A percentile compares a stretch with the other conserved stretches of the same genome.
Conservation (phyloP, 2,329 filamentous ascomycete species). For the Rhynchosporium graminicola region DNA sequence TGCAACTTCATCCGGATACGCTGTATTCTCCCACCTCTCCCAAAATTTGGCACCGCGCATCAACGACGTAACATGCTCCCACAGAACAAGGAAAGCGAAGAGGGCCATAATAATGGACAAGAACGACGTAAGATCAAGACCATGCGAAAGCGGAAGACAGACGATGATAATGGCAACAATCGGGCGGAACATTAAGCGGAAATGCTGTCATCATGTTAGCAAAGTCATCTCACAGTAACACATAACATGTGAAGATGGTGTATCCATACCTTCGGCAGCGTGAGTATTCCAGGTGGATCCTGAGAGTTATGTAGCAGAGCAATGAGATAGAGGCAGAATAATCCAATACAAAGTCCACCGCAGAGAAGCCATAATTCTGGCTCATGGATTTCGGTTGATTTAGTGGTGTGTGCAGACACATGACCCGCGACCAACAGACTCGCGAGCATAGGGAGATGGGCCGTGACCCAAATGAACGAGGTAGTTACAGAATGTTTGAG, state of each 20-base stretch:
- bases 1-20: conserved; percentile 32
- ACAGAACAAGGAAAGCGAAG: conserved; percentile 46
- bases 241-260: background rate
- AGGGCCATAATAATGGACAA: conserved; percentile 48
- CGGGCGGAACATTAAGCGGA: conserved; percentile 28
- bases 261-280: conserved; percentile 22
- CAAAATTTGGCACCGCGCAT: conserved; percentile 33
- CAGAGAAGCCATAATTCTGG: conserved; percentile 51
- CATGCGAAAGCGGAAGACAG: conserved; percentile 41
- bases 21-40: conserved; percentile 39
- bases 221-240: background rate
- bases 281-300: conserved; percentile 39
- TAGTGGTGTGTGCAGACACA: conserved; percentile 46
- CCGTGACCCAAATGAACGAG: conserved; percentile 48
- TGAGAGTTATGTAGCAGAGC: conserved; percentile 46
- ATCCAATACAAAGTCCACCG: conserved; percentile 48
- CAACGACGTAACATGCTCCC: conserved; percentile 44
- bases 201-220: conserved; percentile 18
- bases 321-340: conserved; percentile 48
- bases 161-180: conserved; percentile 43
- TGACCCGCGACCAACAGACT: conserved; percentile 51
- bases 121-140: conserved; percentile 42
- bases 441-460: conserved; percentile 49
- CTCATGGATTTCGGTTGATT: conserved; percentile 43
- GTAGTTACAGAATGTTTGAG: conserved; percentile 45